A percentile compares a stretch with the other conserved stretches of the same genome.
These are phyloP conservation scores for Fonsecaea pedrosoi DNA, from an alignment of 2,329 filamentous ascomycete genomes.

Conservation along the genomic window DNA sequence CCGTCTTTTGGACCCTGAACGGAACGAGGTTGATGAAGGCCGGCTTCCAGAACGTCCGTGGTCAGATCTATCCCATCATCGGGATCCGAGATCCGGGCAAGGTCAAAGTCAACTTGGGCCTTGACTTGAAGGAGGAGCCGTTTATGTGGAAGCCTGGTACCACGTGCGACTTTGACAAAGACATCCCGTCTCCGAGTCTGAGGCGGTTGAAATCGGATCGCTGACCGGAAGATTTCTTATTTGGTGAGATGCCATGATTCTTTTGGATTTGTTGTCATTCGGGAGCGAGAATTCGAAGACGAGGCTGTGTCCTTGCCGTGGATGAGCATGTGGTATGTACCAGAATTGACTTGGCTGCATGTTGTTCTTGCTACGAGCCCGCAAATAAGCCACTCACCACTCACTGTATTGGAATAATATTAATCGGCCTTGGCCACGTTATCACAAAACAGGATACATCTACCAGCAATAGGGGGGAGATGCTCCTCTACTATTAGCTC, in stretches of 20 bases:
- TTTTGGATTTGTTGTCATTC: neutral
- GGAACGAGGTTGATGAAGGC: neutral
- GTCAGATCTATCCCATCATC: neutral
- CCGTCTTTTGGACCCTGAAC: neutral
- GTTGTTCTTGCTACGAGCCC: too few relatives aligned
- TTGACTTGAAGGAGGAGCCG: conserved; percentile 1
- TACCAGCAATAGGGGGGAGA: too few relatives aligned
- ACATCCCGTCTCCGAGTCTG: neutral
- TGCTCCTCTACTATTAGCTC: too few relatives aligned
- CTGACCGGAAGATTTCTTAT: neutral
- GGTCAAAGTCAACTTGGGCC: neutral
- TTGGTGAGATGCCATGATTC: too few relatives aligned
- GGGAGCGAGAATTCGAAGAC: too few relatives aligned
- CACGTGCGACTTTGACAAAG: neutral
- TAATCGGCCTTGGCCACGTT: too few relatives aligned
- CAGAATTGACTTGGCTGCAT: too few relatives aligned
- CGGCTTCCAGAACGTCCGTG: neutral
- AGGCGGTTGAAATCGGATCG: neutral
- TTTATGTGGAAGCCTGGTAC: neutral
- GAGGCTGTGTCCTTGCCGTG: too few relatives aligned
- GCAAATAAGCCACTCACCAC: too few relatives aligned
- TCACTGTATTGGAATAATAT: too few relatives aligned
- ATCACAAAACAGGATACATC: too few relatives aligned
- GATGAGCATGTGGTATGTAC: too few relatives aligned
- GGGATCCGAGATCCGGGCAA: neutral